Percentiles rank a stretch among this genome's conserved stretches.
Evolutionary conservation across 306 rosid species (phyloP).

Genomic region (Malus orientalis): DNA sequence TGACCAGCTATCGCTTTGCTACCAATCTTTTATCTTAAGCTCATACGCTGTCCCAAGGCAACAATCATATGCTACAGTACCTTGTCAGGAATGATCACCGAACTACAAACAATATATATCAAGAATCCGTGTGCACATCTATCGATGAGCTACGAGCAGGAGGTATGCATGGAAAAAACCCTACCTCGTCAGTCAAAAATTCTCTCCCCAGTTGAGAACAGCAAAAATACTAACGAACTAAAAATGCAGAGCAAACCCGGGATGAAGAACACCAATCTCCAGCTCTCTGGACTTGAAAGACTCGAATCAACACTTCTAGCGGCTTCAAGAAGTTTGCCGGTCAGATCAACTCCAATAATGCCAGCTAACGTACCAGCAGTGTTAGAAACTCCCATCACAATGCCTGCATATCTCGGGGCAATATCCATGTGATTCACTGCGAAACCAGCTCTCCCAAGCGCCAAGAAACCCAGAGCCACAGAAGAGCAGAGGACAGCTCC

Average conservation of each 20-base stretch:
- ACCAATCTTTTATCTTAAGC: neutral
- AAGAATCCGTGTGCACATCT: neutral
- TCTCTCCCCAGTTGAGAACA: constrained; percentile 91
- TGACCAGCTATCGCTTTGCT: neutral
- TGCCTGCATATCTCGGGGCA: constrained; percentile 95
- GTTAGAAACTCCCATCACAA: constrained; percentile 95
- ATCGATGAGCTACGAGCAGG: neutral
- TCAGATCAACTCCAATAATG: constrained; percentile 79
- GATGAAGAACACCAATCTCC: constrained; percentile 72
- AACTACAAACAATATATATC: neutral
- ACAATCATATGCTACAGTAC: constrained; percentile 6
- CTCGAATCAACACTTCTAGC: constrained; percentile 60
- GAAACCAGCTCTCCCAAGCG: constrained; percentile 93
- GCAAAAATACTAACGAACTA: constrained; percentile 62
- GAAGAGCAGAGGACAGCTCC: constrained; percentile 97
- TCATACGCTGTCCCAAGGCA: neutral
- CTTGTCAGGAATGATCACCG: neutral
- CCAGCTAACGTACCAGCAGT: constrained; percentile 97
- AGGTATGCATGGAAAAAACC: neutral
- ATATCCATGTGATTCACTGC: constrained; percentile 97
- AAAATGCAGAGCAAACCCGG: constrained; percentile 82
- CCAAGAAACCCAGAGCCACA: constrained; percentile 93
- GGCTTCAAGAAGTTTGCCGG: constrained; percentile 86
- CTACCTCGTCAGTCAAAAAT: constrained; percentile 64
- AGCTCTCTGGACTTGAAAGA: constrained; percentile 82